These are phyloP conservation scores for Diaporthe sp. DNA, from an alignment of 2,329 filamentous ascomycete genomes.

Conservation along the genomic window DNA sequence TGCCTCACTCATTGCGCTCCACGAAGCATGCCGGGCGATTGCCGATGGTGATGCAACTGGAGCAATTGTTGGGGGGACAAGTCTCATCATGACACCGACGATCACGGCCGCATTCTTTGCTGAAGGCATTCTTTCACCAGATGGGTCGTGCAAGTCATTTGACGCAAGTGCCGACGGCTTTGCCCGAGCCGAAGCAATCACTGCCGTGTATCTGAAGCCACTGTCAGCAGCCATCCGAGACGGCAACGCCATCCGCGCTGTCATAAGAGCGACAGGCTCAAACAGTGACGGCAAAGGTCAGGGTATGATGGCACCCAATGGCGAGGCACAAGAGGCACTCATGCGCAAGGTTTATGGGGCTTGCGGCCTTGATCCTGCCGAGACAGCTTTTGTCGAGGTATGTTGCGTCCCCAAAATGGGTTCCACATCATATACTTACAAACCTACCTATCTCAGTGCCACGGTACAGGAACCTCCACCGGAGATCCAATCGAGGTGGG, in stretches of 20 bases:
- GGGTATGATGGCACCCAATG: background rate
- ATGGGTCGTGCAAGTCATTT: background rate
- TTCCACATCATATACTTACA: background rate
- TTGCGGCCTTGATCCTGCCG: background rate
- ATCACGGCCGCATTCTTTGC: constrained; percentile 7
- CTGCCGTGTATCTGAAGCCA: background rate
- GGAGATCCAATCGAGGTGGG: background rate
- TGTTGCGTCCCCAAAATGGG: background rate
- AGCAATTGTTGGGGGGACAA: background rate
- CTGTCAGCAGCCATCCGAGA: background rate
- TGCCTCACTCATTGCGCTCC: background rate
- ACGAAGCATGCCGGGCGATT: constrained; percentile 2
- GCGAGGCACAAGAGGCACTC: background rate
- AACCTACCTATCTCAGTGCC: background rate
- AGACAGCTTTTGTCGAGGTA: background rate
- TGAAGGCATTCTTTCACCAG: background rate
- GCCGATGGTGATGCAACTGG: constrained; percentile 4
- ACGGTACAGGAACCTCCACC: background rate
- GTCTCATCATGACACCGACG: constrained; percentile 3
- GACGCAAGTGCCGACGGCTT: background rate
- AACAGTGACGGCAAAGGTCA: background rate
- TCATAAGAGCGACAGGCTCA: background rate
- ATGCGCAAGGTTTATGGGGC: background rate
- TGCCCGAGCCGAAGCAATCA: background rate
- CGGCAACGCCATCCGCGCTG: background rate